Percentiles rank a stretch among this genome's conserved stretches.
Evolutionary conservation across 208 protist species (phyloP).

Genomic region (Balamuthia mandrillaris): DNA sequence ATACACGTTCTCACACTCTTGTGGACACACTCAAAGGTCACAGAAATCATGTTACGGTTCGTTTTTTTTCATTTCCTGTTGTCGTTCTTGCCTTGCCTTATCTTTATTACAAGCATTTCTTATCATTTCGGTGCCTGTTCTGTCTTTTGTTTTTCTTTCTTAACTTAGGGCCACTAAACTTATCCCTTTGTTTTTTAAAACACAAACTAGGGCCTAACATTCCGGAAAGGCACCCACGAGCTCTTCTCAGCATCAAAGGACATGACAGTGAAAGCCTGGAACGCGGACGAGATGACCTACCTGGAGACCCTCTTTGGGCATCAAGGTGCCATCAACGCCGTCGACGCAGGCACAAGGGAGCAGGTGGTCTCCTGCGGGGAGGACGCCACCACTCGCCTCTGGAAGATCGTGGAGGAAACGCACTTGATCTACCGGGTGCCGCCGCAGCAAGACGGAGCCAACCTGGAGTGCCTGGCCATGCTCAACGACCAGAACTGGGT

Average conservation of each 20-base stretch:
- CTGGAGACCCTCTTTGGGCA: slow-evolving; percentile 55
- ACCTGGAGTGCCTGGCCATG: slow-evolving; percentile 1
- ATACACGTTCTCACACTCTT: slow-evolving; percentile 3
- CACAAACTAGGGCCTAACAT: slow-evolving; percentile 10
- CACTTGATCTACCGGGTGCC: slow-evolving; percentile 20
- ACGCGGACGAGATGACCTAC: slow-evolving; percentile 55
- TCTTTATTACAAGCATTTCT: too few species aligned
- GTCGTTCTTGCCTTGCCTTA: too few species aligned
- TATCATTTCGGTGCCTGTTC: too few species aligned
- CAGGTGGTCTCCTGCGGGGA: not conserved
- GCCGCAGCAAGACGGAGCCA: slow-evolving; percentile 9
- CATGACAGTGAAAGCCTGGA: slow-evolving; percentile 54
- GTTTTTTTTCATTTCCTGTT: not conserved
- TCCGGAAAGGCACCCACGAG: slow-evolving; percentile 39
- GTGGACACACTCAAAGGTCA: slow-evolving; percentile 43
- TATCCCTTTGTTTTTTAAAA: not conserved
- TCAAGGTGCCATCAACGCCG: not conserved
- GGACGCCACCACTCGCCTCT: slow-evolving; percentile 9
- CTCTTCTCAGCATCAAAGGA: slow-evolving; percentile 44
- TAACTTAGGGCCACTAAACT: not conserved
- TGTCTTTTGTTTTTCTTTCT: too few species aligned
- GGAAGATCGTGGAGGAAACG: not conserved
- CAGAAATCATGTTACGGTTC: slow-evolving; percentile 29
- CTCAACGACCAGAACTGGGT: slow-evolving; percentile 40
- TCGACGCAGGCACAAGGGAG: not conserved